phyloP scores from a whole-genome alignment of 2,329 filamentous ascomycete species.

The Fusarium sp. region DNA sequence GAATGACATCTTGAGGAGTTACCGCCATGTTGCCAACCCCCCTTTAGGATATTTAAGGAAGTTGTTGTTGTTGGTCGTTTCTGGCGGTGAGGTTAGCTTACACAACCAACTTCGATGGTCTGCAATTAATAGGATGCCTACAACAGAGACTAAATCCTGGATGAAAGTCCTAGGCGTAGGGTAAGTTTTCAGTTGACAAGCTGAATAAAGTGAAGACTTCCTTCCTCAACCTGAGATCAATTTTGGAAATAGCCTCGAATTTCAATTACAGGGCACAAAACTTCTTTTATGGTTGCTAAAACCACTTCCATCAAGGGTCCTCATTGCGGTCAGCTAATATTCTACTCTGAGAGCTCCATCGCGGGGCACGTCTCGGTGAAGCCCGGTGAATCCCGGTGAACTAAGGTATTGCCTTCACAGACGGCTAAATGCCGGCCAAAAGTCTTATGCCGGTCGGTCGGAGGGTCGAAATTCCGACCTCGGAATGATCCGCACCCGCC shows the following conservation, averaged over 20 bases:
- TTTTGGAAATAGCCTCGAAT: fast-evolving
- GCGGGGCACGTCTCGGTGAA: constrained; percentile 30
- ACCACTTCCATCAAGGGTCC: neutral
- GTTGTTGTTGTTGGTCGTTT: neutral
- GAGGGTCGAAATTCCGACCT: constrained; percentile 52
- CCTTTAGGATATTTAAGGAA: neutral
- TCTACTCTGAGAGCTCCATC: constrained; percentile 2
- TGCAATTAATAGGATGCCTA: constrained; percentile 4
- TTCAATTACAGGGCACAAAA: neutral
- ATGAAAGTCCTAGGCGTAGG: neutral
- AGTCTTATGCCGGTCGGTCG: constrained; percentile 39
- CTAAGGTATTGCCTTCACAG: too few species aligned
- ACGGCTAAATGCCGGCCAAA: constrained; percentile 50
- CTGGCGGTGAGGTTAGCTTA: constrained; percentile 6
- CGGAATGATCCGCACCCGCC: constrained; percentile 48
- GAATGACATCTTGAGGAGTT: constrained; percentile 57
- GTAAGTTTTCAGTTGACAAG: neutral
- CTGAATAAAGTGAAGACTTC: neutral
- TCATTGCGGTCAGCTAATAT: constrained; percentile 11
- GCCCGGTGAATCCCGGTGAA: constrained; percentile 14
- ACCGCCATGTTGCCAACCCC: constrained; percentile 40
- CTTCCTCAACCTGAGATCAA: neutral
- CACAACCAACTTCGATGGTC: neutral
- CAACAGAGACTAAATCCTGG: neutral
- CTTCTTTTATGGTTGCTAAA: neutral